These are phyloP conservation scores for Fraxinus quadrangulata DNA, from an alignment of 257 asterid genomes.

Conservation along the genomic window DNA sequence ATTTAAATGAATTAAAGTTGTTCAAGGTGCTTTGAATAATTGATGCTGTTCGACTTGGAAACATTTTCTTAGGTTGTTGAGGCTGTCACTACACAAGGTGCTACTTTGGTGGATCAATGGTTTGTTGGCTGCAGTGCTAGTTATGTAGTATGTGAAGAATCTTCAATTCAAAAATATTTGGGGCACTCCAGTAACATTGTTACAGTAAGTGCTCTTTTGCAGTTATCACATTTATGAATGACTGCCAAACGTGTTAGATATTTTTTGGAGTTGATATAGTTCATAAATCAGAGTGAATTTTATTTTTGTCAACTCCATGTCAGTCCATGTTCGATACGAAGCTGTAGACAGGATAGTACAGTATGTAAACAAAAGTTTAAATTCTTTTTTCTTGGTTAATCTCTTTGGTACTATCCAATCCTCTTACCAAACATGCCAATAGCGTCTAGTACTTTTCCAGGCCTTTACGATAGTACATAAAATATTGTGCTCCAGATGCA, in stretches of 20 bases:
- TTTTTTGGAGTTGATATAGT: not conserved
- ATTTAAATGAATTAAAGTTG: slow-evolving; percentile 13
- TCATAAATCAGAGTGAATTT: not conserved
- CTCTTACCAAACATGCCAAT: not conserved
- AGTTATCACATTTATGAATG: slow-evolving; percentile 1
- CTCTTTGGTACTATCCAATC: not conserved
- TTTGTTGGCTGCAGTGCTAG: slow-evolving; percentile 79
- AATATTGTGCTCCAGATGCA: slow-evolving; percentile 10
- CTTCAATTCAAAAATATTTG: slow-evolving; percentile 66
- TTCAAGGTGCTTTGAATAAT: not conserved
- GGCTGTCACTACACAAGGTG: slow-evolving; percentile 69
- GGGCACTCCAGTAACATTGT: slow-evolving; percentile 77
- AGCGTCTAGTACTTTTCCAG: not conserved
- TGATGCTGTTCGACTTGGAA: not conserved
- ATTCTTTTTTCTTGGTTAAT: not conserved
- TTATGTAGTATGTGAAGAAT: slow-evolving; percentile 88
- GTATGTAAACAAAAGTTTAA: not conserved
- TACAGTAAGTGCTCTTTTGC: slow-evolving; percentile 58
- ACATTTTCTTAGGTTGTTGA: slow-evolving; percentile 56
- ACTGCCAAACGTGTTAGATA: not conserved
- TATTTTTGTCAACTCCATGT: not conserved
- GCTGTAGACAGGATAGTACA: not conserved
- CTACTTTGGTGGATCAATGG: slow-evolving; percentile 67
- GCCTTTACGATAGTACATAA: not conserved
- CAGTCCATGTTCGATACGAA: not conserved